Conservation (phyloP, 2,329 filamentous ascomycete species). For the Aspergillus sclerotialis region DNA sequence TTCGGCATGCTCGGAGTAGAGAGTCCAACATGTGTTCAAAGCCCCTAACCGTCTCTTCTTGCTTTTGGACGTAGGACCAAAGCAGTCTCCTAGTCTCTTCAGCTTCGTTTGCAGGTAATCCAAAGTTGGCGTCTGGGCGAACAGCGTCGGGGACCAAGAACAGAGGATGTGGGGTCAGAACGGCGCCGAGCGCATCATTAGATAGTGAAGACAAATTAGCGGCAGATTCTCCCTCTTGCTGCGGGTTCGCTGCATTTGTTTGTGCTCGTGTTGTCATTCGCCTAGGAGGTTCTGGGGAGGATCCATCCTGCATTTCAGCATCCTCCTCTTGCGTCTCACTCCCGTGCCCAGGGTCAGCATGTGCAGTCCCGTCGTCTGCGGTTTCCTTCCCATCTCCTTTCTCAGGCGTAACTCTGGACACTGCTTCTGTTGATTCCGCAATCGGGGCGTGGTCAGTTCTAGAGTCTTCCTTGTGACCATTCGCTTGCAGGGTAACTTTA, state of each 20-base stretch:
- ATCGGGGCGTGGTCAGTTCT: conserved; percentile 3
- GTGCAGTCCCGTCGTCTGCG: conserved; percentile 1
- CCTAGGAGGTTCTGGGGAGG: conserved; percentile 34
- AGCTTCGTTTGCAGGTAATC: conserved; percentile 52
- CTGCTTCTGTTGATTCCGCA: conserved; percentile 5
- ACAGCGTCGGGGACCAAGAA: conserved; percentile 48
- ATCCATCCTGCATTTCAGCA: conserved; percentile 26
- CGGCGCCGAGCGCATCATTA: conserved; percentile 22
- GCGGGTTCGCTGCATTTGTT: conserved; percentile 28
- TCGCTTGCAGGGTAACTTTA: conserved; percentile 9
- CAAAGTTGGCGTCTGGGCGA: conserved; percentile 48
- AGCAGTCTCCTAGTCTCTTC: conserved; percentile 56
- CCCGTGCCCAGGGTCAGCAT: conserved; percentile 1
- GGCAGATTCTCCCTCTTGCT: conserved; percentile 18
- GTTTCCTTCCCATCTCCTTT: conserved; percentile 9
- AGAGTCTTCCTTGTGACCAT: conserved; percentile 7
- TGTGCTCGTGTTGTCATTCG: conserved; percentile 42
- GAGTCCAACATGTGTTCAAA: conserved; percentile 50
- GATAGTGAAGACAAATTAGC: conserved; percentile 17
- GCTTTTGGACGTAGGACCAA: conserved; percentile 58
- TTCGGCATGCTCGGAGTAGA: conserved; percentile 52
- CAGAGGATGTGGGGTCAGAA: conserved; percentile 47
- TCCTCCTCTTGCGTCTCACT: conserved; percentile 18
- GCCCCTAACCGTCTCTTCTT: conserved; percentile 56
- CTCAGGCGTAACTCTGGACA: conserved; percentile 8